A percentile compares a stretch with the other conserved stretches of the same genome.
Conservation (phyloP, 768 basidiomycete genomes). For the Gymnopilus junonius region DNA sequence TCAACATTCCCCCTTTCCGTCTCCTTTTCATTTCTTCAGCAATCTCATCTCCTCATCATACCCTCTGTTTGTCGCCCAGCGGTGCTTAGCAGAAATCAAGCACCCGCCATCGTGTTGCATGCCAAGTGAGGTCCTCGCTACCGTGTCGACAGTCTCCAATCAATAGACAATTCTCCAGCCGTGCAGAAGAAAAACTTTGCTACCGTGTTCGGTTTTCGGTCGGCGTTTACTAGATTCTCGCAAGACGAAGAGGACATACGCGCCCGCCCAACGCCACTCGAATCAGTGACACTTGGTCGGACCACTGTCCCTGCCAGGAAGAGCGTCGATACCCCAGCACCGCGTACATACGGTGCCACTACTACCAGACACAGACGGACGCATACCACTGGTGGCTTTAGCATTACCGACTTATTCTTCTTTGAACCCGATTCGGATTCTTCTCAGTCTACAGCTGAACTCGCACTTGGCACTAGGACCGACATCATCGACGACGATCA, state of each 20-base stretch:
- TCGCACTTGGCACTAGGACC: slow-evolving; percentile 5
- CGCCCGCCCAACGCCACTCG: slow-evolving; percentile 21
- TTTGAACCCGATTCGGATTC: slow-evolving; percentile 37
- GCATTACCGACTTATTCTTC: slow-evolving; percentile 32
- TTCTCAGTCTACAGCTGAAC: slow-evolving; percentile 23
- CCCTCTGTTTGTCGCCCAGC: background rate
- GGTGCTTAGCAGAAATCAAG: background rate
- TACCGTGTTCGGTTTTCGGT: slow-evolving; percentile 48
- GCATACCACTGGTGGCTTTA: slow-evolving; percentile 1
- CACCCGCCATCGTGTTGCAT: slow-evolving; percentile 11
- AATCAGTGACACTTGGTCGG: slow-evolving; percentile 24
- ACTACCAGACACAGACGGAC: slow-evolving; percentile 34
- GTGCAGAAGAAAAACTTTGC: slow-evolving; percentile 48
- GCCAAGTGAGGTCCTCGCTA: slow-evolving; percentile 18
- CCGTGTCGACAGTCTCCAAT: slow-evolving; percentile 11
- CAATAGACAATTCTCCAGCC: slow-evolving; percentile 17
- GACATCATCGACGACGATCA: slow-evolving; percentile 3
- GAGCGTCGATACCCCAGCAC: slow-evolving; percentile 45
- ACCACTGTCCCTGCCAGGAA: slow-evolving; percentile 38
- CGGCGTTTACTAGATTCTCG: slow-evolving; percentile 35
- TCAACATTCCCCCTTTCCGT: slow-evolving; percentile 12
- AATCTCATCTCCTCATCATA: background rate
- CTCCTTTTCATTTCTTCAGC: background rate
- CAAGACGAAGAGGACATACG: slow-evolving; percentile 29
- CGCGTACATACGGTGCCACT: background rate